Evolutionary conservation across 1,284 basidiomycete genomes (phyloP), one percentile per base, ranked within the genome.

Genomic region (Microbotryomycetes sp.): DNA sequence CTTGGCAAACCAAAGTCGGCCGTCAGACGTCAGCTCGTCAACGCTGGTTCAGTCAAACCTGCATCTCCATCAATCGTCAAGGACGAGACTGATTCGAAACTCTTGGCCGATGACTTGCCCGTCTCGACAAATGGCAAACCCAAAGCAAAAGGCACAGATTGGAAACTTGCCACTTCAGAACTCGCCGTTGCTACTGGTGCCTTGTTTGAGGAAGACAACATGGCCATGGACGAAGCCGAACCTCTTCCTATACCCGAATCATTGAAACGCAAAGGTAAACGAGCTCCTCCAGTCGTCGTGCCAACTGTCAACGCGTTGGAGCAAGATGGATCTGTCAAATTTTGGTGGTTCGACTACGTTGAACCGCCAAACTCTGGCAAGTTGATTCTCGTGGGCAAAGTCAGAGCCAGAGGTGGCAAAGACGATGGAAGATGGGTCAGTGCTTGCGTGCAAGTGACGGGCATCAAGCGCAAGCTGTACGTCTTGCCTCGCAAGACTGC

Each of bases 341-440:
- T 97, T 78, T 97, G 87, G 79, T 97, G 92, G 92, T 79, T 94
- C 28, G 92, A 97, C 72, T 89, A 89, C 72, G 82, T 91, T 22
- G 92, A 97, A 73, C 81, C 84, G 53, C 83, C 54, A 22, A 42
- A 87, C 19, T 57, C 65, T 85, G 88, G 25, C 84, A 83, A 62
- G 77, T 91, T 81, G 0, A 86, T 90, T 74, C 87, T 97, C 64
- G 83, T 90, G 36, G 92, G 92, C 19, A 97, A 96, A 76, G 82
- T 91, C 29, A 83, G 87, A 67, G 62, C 52, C 15, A 68, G 66
- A 19, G 59, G 56, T 16, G 64, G 59, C 36, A 64, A 68, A 42
- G 67, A 66, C 29, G 68, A 71, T 30, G 77, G 77, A 25, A 79
- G 78, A 60, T 97, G 87, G 82, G 80, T 90, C n/a, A 93, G 90